Percentiles rank a stretch among this genome's conserved stretches.
Evolutionary conservation across 768 basidiomycete species (phyloP).

Genomic region (Amylocystis lapponica): DNA sequence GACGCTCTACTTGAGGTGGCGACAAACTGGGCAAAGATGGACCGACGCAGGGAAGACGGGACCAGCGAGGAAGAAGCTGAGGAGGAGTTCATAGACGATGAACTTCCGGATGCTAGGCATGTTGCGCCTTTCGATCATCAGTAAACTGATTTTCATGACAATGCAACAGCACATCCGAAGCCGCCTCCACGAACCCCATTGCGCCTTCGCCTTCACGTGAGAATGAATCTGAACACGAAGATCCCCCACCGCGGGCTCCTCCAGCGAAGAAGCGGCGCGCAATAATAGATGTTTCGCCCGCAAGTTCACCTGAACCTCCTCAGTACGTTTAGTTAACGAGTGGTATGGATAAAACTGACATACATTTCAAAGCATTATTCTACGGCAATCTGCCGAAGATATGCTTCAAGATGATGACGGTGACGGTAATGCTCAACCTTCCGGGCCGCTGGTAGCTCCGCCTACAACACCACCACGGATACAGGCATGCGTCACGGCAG

Average conservation of each 20-base stretch:
- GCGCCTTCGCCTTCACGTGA: conserved; percentile 6
- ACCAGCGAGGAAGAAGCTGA: conserved; percentile 40
- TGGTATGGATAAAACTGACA: no score
- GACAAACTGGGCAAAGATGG: conserved; percentile 32
- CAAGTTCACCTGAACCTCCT: no score
- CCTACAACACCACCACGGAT: conserved; percentile 2
- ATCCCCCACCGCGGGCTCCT: background rate
- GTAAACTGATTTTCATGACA: background rate
- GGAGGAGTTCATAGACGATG: conserved; percentile 31
- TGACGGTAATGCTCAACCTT: no score
- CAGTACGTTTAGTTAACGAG: no score
- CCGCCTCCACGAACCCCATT: conserved; percentile 1
- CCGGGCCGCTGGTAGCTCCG: background rate
- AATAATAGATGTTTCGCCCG: no score
- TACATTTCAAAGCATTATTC: no score
- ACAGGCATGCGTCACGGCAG: conserved; percentile 5
- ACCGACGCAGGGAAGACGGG: conserved; percentile 29
- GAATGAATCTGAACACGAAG: background rate
- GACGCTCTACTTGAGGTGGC: conserved; percentile 37
- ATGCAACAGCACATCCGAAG: conserved; percentile 2
- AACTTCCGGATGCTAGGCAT: conserved; percentile 3
- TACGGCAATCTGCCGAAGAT: no score
- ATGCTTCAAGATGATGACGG: no score
- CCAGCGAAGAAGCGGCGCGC: no score
- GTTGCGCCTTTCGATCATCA: background rate